Evolutionary conservation across 768 basidiomycete species (phyloP).

Genomic region (Boletus reticuloceps): DNA sequence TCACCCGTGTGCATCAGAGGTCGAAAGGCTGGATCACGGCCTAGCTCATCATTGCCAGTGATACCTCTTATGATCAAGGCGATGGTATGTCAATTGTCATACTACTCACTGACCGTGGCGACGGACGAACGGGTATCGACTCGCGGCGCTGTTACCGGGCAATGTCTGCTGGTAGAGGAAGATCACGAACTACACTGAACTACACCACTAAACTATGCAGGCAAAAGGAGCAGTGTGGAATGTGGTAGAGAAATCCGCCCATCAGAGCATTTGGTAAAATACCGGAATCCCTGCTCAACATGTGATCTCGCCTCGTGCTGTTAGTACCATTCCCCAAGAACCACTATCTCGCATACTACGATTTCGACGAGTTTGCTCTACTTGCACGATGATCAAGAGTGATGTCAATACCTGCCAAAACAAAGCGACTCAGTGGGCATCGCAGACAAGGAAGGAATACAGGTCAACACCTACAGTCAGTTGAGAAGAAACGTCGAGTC

Average conservation of each 20-base stretch:
- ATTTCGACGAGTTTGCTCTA: not conserved
- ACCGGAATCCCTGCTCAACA: not conserved
- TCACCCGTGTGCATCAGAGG: too few relatives aligned
- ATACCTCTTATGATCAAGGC: too few relatives aligned
- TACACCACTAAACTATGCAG: not conserved
- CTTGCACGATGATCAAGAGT: slow-evolving; percentile 1
- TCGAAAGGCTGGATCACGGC: too few relatives aligned
- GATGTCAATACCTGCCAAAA: not conserved
- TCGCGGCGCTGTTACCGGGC: too few relatives aligned
- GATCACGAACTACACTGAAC: too few relatives aligned
- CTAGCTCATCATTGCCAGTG: too few relatives aligned
- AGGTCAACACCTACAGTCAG: not conserved
- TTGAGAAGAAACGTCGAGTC: not conserved
- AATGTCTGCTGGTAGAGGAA: too few relatives aligned
- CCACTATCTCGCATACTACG: not conserved
- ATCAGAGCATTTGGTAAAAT: not conserved
- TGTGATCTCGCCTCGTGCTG: not conserved
- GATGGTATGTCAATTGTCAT: too few relatives aligned
- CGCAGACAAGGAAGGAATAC: not conserved
- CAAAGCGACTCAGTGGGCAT: not conserved
- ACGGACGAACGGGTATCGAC: too few relatives aligned
- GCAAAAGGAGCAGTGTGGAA: not conserved
- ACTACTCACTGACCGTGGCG: too few relatives aligned
- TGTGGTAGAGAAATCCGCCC: too few relatives aligned
- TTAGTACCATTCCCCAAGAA: not conserved